phyloP scores from a whole-genome alignment of 768 basidiomycete species.

The Amanita polypyramis region DNA sequence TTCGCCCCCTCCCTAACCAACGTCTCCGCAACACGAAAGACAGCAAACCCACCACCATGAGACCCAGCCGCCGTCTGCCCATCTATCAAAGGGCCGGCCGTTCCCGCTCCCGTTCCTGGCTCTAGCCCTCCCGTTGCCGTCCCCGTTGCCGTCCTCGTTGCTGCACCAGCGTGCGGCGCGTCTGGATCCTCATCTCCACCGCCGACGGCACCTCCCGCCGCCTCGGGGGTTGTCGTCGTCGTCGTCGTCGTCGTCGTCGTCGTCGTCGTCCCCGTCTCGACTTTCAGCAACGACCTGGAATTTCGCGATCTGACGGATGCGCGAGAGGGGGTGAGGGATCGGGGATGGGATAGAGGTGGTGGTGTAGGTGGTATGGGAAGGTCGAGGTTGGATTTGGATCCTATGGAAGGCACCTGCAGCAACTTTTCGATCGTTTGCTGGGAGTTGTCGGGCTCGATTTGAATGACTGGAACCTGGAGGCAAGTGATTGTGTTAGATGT shows the following conservation, averaged over 20 bases:
- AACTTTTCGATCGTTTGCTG: background rate
- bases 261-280: background rate
- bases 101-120: background rate
- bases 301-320: background rate
- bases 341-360: background rate
- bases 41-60: background rate
- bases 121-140: background rate
- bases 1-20: constrained; percentile 1
- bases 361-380: background rate
- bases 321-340: background rate
- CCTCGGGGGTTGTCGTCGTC: background rate
- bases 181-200: background rate
- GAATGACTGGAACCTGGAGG: background rate
- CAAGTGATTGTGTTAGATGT: too few species aligned
- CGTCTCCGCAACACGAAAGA: constrained; percentile 4
- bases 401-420: background rate
- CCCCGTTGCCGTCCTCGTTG: background rate
- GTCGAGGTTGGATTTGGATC: background rate
- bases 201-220: too few species aligned
- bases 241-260: background rate
- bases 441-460: background rate
- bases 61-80: constrained; percentile 1
- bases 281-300: background rate
- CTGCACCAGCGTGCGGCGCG: too few species aligned
- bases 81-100: background rate